Evolutionary conservation across 345 rosid genomes (phyloP).

Genomic region (Rhizophora apiculata): DNA sequence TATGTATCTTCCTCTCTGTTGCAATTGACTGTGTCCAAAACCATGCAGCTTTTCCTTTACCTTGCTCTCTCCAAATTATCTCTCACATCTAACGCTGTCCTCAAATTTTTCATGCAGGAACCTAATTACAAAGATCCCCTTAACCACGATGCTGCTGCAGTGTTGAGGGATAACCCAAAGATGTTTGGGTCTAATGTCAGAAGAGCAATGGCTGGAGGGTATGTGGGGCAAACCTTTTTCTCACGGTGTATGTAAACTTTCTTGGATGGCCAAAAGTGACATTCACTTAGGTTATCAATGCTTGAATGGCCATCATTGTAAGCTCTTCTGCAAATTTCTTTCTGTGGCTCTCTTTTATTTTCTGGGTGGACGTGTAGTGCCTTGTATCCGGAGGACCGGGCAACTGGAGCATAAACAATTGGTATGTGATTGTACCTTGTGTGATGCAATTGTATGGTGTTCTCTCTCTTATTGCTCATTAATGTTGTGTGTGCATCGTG

Average conservation of each 20-base stretch:
- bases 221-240: slow-evolving; percentile 70
- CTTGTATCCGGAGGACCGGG: slow-evolving; percentile 4
- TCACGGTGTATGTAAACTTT: slow-evolving; percentile 49
- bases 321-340: slow-evolving; percentile 14
- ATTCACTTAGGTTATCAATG: slow-evolving; percentile 14
- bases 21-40: too few species aligned
- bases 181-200: slow-evolving; percentile 66
- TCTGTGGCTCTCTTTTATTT: slow-evolving; percentile 14
- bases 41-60: too few species aligned
- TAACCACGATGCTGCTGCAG: slow-evolving; percentile 81
- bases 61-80: slow-evolving; percentile 1
- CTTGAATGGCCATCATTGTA: slow-evolving; percentile 27
- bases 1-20: too few species aligned
- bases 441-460: slow-evolving; percentile 17
- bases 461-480: neutral
- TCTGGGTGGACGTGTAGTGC: slow-evolving; percentile 16
- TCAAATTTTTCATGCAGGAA: slow-evolving; percentile 41
- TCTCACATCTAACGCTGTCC: neutral
- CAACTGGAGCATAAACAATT: slow-evolving; percentile 12
- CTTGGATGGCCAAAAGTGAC: slow-evolving; percentile 12
- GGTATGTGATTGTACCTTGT: slow-evolving; percentile 17
- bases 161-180: slow-evolving; percentile 73
- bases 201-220: slow-evolving; percentile 79
- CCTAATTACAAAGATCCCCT: slow-evolving; percentile 86
- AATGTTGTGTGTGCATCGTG: too few species aligned